Percentiles rank a stretch among this genome's conserved stretches.
Conservation (phyloP, 2,329 filamentous ascomycete species). For the Tolypocladium album region DNA sequence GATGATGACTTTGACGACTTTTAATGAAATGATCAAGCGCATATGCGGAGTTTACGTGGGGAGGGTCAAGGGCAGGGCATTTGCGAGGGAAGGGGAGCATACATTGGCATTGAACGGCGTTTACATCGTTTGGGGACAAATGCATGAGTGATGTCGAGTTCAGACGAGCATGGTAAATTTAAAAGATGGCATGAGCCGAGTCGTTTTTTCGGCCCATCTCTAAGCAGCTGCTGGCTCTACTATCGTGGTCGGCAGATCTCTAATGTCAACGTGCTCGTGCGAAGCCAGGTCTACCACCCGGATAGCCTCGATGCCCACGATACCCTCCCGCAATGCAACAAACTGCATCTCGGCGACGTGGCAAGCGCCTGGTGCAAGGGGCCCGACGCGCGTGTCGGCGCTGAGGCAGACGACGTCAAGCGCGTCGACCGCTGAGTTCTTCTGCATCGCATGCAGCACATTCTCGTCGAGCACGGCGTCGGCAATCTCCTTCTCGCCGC, state of each 20-base stretch:
- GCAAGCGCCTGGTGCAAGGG: conserved; percentile 60
- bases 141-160: background rate
- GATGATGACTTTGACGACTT: conserved; percentile 43
- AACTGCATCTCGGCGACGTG: conserved; percentile 66
- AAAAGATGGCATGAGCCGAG: background rate
- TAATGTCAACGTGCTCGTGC: conserved; percentile 68
- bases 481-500: conserved; percentile 34
- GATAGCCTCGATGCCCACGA: conserved; percentile 61
- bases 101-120: background rate
- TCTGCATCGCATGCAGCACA: conserved; percentile 60
- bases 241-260: conserved; percentile 61
- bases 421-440: conserved; percentile 49
- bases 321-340: conserved; percentile 54
- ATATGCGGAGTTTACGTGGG: conserved; percentile 5
- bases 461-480: conserved; percentile 64
- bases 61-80: background rate
- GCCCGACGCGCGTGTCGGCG: conserved; percentile 63
- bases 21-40: conserved; percentile 16
- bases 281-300: conserved; percentile 62
- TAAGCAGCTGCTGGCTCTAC: conserved; percentile 27
- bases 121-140: too few relatives aligned
- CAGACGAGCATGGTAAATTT: background rate
- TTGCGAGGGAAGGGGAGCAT: background rate
- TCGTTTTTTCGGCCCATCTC: too few relatives aligned
- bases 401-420: conserved; percentile 65